phyloP scores from a whole-genome alignment of 331 rosid species.

The Quercus phellos region DNA sequence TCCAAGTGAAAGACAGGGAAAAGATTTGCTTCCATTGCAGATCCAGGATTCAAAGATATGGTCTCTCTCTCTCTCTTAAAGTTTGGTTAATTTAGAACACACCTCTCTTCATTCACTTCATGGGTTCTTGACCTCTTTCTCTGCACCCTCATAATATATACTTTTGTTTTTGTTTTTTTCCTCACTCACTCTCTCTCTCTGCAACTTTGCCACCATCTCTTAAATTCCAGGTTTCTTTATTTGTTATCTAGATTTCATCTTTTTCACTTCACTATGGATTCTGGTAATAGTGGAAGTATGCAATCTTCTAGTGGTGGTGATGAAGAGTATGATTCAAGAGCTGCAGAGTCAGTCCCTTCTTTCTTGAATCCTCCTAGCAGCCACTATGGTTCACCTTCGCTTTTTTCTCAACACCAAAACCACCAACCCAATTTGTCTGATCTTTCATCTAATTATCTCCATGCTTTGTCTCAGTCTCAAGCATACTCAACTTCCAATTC shows the following conservation, averaged over 20 bases:
- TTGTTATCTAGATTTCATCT: neutral
- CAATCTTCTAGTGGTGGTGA: constrained; percentile 87
- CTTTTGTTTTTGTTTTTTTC: neutral
- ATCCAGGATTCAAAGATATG: constrained; percentile 38
- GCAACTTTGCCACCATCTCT: neutral
- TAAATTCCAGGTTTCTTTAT: constrained; percentile 13
- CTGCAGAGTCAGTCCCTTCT: constrained; percentile 27
- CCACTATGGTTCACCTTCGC: constrained; percentile 23
- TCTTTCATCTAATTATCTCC: constrained; percentile 41
- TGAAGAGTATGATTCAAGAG: constrained; percentile 60
- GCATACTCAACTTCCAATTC: constrained; percentile 35
- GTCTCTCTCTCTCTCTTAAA: constrained; percentile 10
- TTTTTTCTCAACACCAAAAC: constrained; percentile 36
- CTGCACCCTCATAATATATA: neutral
- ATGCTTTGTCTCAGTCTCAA: constrained; percentile 37
- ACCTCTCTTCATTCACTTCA: constrained; percentile 9
- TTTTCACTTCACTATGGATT: constrained; percentile 50
- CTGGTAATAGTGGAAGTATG: constrained; percentile 77
- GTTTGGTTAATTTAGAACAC: constrained; percentile 2
- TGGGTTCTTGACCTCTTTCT: constrained; percentile 3
- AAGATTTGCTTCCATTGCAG: constrained; percentile 61
- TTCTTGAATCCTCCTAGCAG: constrained; percentile 34
- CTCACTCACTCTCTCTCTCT: neutral
- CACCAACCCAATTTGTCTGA: constrained; percentile 41
- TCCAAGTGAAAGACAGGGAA: constrained; percentile 53